phyloP scores from a whole-genome alignment of 106 monocot genomes.

The Ottelia alismoides region DNA sequence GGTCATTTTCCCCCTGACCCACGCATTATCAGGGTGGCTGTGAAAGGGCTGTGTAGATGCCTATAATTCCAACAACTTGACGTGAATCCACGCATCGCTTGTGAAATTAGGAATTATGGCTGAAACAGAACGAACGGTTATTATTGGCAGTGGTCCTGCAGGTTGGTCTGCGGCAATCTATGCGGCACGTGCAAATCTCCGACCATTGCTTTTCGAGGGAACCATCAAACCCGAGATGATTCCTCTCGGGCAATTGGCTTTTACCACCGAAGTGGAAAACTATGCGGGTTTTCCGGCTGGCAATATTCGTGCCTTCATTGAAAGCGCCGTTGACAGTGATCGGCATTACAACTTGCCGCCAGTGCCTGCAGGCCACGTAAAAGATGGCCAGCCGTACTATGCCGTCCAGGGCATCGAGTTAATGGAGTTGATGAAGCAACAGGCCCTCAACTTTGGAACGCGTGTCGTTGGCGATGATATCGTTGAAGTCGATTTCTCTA shows the following conservation, averaged over 20 bases:
- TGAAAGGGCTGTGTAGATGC: no score
- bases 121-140: no score
- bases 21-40: no score
- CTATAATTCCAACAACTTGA: no score
- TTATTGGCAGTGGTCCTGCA: conserved; percentile 75
- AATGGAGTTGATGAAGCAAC: no score
- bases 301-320: conserved; percentile 34
- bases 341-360: no score
- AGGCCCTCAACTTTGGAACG: conserved; percentile 39
- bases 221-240: conserved; percentile 56
- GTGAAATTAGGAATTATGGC: no score
- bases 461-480: conserved; percentile 44
- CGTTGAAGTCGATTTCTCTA: conserved; percentile 37
- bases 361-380: no score
- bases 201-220: conserved; percentile 63
- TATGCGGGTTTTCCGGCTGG: conserved; percentile 67
- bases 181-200: conserved; percentile 55
- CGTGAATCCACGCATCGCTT: no score
- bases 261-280: conserved; percentile 80
- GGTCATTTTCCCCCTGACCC: no score
- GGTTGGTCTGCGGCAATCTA: conserved; percentile 71
- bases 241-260: conserved; percentile 59
- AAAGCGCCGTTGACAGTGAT: conserved; percentile 41
- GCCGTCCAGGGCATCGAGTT: no score
- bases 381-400: no score